These are phyloP conservation scores for Chrysanthemum seticuspe DNA, from an alignment of 129 eudicot species.

Conservation along the genomic window DNA sequence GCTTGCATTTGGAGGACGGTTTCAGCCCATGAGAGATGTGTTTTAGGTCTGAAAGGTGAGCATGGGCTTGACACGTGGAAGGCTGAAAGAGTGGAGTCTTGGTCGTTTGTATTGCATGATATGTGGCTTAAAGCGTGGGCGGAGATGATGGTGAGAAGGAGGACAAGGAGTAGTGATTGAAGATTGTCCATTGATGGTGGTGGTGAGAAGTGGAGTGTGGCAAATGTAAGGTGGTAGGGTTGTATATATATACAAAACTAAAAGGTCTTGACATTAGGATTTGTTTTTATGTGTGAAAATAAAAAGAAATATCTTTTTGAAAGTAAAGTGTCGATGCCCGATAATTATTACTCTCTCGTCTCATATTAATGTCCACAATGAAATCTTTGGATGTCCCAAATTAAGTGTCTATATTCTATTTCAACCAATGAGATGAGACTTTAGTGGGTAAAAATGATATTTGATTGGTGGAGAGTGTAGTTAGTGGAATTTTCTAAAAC, in stretches of 20 bases:
- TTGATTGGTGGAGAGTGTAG: too few species aligned
- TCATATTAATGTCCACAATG: too few species aligned
- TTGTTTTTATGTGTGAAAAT: not conserved
- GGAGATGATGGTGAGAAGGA: slow-evolving; percentile 15
- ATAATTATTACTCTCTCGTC: too few species aligned
- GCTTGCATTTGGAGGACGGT: slow-evolving; percentile 59
- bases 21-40: slow-evolving; percentile 60
- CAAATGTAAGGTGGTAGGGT: not conserved
- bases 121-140: slow-evolving; percentile 25
- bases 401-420: too few species aligned
- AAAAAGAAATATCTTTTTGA: not conserved
- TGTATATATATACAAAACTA: slow-evolving; percentile 6
- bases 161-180: slow-evolving; percentile 23
- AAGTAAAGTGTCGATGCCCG: too few species aligned
- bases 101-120: slow-evolving; percentile 36
- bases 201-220: slow-evolving; percentile 6
- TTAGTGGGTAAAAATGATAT: too few species aligned
- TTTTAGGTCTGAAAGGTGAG: slow-evolving; percentile 60
- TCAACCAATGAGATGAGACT: too few species aligned
- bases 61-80: slow-evolving; percentile 71
- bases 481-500: too few species aligned
- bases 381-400: too few species aligned
- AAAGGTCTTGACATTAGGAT: not conserved
- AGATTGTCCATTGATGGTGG: slow-evolving; percentile 22
- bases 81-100: slow-evolving; percentile 54